A percentile compares a stretch with the other conserved stretches of the same genome.
These are phyloP conservation scores for Rosa hybrid DNA, from an alignment of 331 rosid genomes.

Conservation along the genomic window DNA sequence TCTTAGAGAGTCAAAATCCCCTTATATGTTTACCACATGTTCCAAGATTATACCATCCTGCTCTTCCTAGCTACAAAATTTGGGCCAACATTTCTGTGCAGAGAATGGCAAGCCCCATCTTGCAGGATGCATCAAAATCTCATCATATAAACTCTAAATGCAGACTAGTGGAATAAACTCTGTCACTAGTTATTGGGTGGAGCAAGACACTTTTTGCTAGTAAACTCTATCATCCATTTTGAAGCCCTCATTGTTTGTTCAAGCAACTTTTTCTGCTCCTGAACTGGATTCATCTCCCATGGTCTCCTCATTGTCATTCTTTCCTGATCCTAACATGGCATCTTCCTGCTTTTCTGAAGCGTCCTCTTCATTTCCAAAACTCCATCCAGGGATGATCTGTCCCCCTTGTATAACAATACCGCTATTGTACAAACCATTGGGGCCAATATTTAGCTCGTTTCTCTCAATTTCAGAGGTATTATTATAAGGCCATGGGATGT, in stretches of 20 bases:
- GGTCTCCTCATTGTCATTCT: conserved; percentile 36
- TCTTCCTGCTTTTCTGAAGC: conserved; percentile 39
- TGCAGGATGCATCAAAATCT: conserved; percentile 14
- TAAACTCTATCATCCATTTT: conserved; percentile 18
- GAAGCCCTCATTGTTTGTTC: conserved; percentile 16
- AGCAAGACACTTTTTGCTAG: conserved; percentile 27
- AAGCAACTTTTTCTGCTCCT: conserved; percentile 31
- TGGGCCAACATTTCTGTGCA: conserved; percentile 24
- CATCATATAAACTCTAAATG: not conserved
- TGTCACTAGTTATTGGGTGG: conserved; percentile 22
- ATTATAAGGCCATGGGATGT: conserved; percentile 26
- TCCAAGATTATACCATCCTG: conserved; percentile 16
- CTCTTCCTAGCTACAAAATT: conserved; percentile 33
- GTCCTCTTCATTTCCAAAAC: conserved; percentile 30
- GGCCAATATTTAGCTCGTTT: conserved; percentile 15
- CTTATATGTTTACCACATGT: not conserved
- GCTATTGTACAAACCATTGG: conserved; percentile 21
- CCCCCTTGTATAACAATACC: conserved; percentile 35
- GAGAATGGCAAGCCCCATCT: conserved; percentile 26
- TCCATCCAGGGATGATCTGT: conserved; percentile 38
- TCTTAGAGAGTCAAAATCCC: not conserved
- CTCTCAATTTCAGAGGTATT: conserved; percentile 20
- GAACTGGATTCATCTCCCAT: conserved; percentile 41
- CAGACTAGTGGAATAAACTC: not conserved
- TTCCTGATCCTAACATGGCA: conserved; percentile 36